Percentiles rank a stretch among this genome's conserved stretches.
Conservation (phyloP, 768 basidiomycete species). For the Phylloporus arenicola region DNA sequence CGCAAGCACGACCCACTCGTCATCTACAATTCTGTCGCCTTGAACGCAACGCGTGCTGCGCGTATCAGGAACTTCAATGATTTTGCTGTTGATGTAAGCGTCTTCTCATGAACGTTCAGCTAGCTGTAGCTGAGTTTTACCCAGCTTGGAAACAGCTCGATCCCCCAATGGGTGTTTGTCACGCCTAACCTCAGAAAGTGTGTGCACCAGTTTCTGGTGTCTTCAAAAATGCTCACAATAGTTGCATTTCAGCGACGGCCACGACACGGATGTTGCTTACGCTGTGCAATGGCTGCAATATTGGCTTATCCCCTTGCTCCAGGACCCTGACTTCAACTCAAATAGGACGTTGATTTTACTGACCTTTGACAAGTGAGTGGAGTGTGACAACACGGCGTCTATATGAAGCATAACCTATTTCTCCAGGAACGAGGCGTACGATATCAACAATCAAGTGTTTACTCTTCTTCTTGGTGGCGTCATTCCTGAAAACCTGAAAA, state of each 20-base stretch:
- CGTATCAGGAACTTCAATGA: constrained; percentile 57
- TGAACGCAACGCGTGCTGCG: constrained; percentile 34
- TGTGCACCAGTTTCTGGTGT: not conserved
- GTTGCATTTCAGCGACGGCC: constrained; percentile 42
- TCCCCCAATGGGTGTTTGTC: constrained; percentile 57
- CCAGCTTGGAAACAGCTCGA: constrained; percentile 33
- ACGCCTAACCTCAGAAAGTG: constrained; percentile 48
- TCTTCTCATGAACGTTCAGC: not conserved
- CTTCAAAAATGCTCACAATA: not conserved
- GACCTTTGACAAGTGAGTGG: constrained; percentile 55
- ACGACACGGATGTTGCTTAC: constrained; percentile 51
- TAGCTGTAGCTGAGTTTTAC: not conserved
- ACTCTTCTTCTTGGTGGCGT: constrained; percentile 40
- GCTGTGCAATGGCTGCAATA: constrained; percentile 41
- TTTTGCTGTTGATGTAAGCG: constrained; percentile 46
- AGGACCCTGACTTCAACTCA: constrained; percentile 48
- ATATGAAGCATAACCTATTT: not conserved
- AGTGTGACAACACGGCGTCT: not conserved
- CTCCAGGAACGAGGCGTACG: constrained; percentile 23
- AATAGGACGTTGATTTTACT: constrained; percentile 51
- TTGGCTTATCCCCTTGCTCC: constrained; percentile 48
- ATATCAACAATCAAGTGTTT: constrained; percentile 42
- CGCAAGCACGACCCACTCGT: constrained; percentile 53
- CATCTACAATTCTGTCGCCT: constrained; percentile 46
- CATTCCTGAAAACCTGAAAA: constrained; percentile 37